phyloP scores from a whole-genome alignment of 495 filamentous ascomycete genomes.

The Neurospora hispaniola region DNA sequence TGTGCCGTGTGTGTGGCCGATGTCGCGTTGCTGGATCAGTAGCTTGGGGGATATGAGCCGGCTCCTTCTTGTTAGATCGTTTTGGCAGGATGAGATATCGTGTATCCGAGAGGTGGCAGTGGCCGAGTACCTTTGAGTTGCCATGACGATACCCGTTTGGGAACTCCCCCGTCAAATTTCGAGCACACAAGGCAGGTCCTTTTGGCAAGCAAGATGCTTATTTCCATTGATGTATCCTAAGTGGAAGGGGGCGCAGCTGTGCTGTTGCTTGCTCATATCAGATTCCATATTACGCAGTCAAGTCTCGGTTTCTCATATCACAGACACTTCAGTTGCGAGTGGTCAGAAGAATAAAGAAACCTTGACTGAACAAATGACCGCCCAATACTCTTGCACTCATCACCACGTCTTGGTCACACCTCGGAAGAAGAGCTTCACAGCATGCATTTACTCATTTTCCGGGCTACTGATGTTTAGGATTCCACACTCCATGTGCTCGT shows the following conservation, averaged over 20 bases:
- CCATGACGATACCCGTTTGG: background rate
- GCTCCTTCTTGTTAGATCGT: background rate
- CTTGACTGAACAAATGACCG: background rate
- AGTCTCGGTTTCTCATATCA: background rate
- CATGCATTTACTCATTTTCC: background rate
- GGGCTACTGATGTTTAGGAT: background rate
- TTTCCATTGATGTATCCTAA: background rate
- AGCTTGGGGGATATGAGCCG: background rate
- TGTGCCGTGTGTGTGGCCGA: background rate
- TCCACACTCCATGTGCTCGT: background rate
- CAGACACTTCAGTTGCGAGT: background rate
- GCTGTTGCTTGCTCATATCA: background rate
- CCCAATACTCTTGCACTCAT: background rate
- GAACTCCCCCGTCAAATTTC: background rate
- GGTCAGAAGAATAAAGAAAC: background rate
- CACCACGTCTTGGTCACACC: background rate
- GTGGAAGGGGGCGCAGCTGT: background rate
- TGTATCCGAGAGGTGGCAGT: background rate
- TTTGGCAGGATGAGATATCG: background rate
- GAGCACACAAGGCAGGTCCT: background rate
- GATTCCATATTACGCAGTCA: background rate
- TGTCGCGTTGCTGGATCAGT: background rate
- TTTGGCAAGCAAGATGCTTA: background rate
- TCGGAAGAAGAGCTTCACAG: background rate
- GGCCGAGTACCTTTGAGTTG: background rate